These are phyloP conservation scores for Tilletia caries DNA, from an alignment of 1,284 basidiomycete species.

Conservation along the genomic window DNA sequence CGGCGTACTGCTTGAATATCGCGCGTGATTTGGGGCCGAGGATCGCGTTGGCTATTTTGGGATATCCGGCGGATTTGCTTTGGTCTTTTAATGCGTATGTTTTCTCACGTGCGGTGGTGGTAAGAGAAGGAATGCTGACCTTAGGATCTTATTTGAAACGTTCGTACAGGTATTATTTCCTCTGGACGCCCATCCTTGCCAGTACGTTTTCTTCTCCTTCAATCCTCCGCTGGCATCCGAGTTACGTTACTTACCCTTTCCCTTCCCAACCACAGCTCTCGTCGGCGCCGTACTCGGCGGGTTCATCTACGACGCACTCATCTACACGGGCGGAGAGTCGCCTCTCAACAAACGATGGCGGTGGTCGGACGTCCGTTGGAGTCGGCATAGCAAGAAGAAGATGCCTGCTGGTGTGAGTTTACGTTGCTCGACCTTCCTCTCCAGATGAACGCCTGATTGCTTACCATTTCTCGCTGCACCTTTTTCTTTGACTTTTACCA, in stretches of 20 bases:
- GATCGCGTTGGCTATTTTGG: background rate
- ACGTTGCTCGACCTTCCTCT: too few relatives aligned
- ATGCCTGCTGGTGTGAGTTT: conserved; percentile 10
- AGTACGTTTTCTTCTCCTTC: conserved; percentile 3
- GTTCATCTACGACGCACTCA: conserved; percentile 21
- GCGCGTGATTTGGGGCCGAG: background rate
- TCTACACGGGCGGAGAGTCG: conserved; percentile 24
- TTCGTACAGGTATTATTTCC: conserved; percentile 11
- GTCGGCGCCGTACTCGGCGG: conserved; percentile 19
- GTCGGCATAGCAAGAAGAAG: conserved; percentile 10
- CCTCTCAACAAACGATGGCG: conserved; percentile 20
- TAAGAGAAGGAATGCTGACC: too few relatives aligned
- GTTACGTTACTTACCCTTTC: background rate
- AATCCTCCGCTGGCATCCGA: background rate
- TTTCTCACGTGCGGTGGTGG: too few relatives aligned
- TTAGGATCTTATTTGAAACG: too few relatives aligned
- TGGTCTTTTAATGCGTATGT: conserved; percentile 9
- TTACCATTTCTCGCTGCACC: too few relatives aligned
- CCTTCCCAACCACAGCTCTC: background rate
- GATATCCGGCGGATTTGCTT: background rate
- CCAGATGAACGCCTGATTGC: too few relatives aligned
- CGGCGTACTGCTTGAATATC: background rate
- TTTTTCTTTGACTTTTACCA: too few relatives aligned
- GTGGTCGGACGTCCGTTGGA: conserved; percentile 11
- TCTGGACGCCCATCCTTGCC: conserved; percentile 14